Evolutionary conservation across 331 rosid species (phyloP).

Genomic region (Phaseolus coccineus): DNA sequence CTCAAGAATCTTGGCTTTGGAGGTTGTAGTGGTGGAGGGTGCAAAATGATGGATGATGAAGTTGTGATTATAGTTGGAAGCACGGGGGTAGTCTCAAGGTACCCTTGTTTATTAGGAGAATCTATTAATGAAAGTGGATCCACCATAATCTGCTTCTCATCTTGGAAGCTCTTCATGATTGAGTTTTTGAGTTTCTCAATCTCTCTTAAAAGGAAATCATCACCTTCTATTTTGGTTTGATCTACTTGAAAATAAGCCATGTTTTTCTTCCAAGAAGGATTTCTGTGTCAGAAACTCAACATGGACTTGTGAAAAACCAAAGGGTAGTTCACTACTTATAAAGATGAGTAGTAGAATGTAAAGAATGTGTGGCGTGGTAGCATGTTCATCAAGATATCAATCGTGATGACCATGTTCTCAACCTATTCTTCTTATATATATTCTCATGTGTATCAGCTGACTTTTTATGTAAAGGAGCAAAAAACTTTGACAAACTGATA

Average conservation of each 20-base stretch:
- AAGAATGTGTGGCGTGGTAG: constrained; percentile 50
- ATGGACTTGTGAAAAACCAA: constrained; percentile 36
- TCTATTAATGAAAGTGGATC: constrained; percentile 72
- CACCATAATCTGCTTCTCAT: constrained; percentile 72
- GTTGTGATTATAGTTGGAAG: constrained; percentile 41
- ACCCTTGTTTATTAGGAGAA: constrained; percentile 27
- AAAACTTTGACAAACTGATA: background rate
- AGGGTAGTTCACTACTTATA: constrained; percentile 39
- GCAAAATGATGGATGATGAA: constrained; percentile 35
- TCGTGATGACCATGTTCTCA: constrained; percentile 66
- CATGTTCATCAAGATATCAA: constrained; percentile 48
- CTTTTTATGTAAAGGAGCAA: background rate
- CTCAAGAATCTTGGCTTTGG: constrained; percentile 66
- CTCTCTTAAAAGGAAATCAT: background rate
- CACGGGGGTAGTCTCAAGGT: constrained; percentile 17
- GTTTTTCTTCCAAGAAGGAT: background rate
- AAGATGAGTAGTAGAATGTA: constrained; percentile 15
- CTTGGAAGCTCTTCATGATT: constrained; percentile 47
- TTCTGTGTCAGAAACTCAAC: constrained; percentile 43
- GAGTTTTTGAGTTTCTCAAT: constrained; percentile 13
- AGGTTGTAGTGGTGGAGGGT: constrained; percentile 61
- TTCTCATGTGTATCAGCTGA: constrained; percentile 4
- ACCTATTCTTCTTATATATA: background rate
- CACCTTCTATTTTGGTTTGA: constrained; percentile 14
- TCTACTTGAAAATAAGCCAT: constrained; percentile 26